Base-by-base conservation (phyloP, 2,329 filamentous ascomycete genomes). In the Paraphaeosphaeria sporulosa region DNA sequence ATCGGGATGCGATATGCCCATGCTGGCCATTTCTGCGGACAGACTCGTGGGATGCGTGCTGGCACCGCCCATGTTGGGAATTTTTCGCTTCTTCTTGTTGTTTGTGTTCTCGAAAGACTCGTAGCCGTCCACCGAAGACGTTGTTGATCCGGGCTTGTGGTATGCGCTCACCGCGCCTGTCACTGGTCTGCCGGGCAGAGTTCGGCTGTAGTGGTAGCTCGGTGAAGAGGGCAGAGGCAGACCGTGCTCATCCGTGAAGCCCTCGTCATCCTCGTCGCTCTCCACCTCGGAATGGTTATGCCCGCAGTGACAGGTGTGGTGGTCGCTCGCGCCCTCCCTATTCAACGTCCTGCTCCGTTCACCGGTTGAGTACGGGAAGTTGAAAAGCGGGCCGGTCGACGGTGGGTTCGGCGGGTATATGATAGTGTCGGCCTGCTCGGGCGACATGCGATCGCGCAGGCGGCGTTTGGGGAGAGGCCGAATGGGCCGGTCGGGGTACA, bases 81-180 rank as follows among this genome's bases (percentile, higher is more conserved):
- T 98, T 80, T 99, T 99, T 68, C 95, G 87, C 79, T 99, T 98
- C 83, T 98, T 99, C 80, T 99, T 99, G 76, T 99, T 99, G 78
- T 97, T 98, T 38, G 93, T 96, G 72, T 98, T 98, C 78, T 99
- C 95, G 71, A 97, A 96, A 7, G 93, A 95, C 77, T 99, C 95
- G 76, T 98, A 98, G 15, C 94, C 93, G 76, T 98, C 94, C 12
- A 87, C 85, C 25, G 89, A 88, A 13, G 92, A 93, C 46, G 85
- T 85, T 51, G 89, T 85, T 23, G 87, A 86, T 46, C 87, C 79
- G 25, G 82, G 77, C 63, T 77, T 76, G 53, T 76, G 71, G 59
- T 78, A 77, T 60, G 66, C 65, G 68, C 72, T 65, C 68, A 77
- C 68, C 38, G 57, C 63, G 52, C 62, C 65, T 34, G 66, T 61